Base-by-base conservation (phyloP, 2,329 filamentous ascomycete genomes). In the Thielaviopsis euricoi region DNA sequence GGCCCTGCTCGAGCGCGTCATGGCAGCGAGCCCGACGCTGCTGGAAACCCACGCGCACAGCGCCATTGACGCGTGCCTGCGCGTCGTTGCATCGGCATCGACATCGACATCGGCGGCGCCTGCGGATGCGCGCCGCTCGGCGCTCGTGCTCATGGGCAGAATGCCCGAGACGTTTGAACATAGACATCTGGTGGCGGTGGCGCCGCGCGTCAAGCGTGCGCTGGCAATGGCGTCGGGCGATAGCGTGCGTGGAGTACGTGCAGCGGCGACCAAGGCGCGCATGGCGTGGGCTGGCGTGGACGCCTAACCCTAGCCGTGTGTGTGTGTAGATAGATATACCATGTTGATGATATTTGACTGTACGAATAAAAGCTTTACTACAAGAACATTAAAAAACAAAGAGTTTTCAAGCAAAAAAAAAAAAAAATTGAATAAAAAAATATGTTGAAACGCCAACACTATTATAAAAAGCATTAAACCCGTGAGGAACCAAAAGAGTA, bases 171-270 rank as follows among this genome's bases (percentile, higher is more conserved):
- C 71, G 62, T 78, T 75, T 62, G 78, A 80, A 59, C 69, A 74
- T 12, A 67, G 71, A 6, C 66, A 74, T 52, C 64, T 80, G 21
- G 62, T 77, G 53, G 68, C 73, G 0, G 70, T 74, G 62, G 71
- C 71, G 50, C 70, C 70, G 26, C 68, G 67, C 56, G 70, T 79
- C 50, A 69, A 74, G 60, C 69, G 74, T 3, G 71, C 77, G 55
- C 64, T 82, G 60, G 72, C 74, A 1, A 63, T 69, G 9, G 77
- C 77, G 1, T 79, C 77, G 54, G 79, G 78, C 1, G 77, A 81
- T 62, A 66, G 69, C 6, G 74, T 79, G 9, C 70, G 79, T 51
- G 76, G 78, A 60, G 71, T 81, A 51, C 71, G 79, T 52, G 73
- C 70, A 58, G 70, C 69, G 52, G 78, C 79, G 19, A 70, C 77